These are phyloP conservation scores for Spiromastix sp. DNA, from an alignment of 2,329 filamentous ascomycete species.

Conservation along the genomic window DNA sequence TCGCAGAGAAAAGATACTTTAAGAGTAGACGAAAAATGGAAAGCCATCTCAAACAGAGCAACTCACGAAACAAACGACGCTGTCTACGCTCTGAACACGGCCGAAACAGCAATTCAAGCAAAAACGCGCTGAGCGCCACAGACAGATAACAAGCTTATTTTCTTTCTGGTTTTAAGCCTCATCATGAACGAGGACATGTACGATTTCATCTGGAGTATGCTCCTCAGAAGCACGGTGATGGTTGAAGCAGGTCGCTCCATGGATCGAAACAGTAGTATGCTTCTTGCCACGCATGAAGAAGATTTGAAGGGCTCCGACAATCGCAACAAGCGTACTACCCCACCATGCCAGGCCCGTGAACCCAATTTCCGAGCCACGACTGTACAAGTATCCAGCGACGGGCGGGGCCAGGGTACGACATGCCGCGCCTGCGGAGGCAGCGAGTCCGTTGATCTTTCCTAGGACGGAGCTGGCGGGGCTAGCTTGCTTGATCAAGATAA, in stretches of 20 bases:
- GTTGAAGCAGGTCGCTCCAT: slow-evolving; percentile 22
- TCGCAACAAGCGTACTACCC: slow-evolving; percentile 46
- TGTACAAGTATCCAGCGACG: slow-evolving; percentile 57
- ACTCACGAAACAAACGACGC: too few species aligned
- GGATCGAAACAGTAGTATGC: slow-evolving; percentile 29
- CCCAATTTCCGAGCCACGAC: slow-evolving; percentile 45
- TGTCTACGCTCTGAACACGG: too few species aligned
- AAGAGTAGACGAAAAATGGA: too few species aligned
- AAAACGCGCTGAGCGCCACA: too few species aligned
- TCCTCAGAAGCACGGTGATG: slow-evolving; percentile 9
- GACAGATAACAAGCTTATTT: too few species aligned
- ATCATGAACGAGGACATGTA: slow-evolving; percentile 21
- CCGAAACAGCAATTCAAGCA: too few species aligned
- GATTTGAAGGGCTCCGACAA: slow-evolving; percentile 46
- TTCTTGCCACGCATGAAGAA: slow-evolving; percentile 44
- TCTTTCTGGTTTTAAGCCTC: too few species aligned
- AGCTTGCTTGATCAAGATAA: slow-evolving; percentile 65
- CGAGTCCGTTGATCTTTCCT: slow-evolving; percentile 62
- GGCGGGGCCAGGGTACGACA: slow-evolving; percentile 61
- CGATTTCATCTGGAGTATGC: slow-evolving; percentile 14
- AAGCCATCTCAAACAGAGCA: too few species aligned
- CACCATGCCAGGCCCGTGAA: slow-evolving; percentile 56
- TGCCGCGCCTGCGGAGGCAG: slow-evolving; percentile 60
- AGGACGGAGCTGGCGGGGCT: slow-evolving; percentile 52
- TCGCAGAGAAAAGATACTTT: too few species aligned